phyloP scores from a whole-genome alignment of 495 filamentous ascomycete species.

The Rhizodiscina lignyota region DNA sequence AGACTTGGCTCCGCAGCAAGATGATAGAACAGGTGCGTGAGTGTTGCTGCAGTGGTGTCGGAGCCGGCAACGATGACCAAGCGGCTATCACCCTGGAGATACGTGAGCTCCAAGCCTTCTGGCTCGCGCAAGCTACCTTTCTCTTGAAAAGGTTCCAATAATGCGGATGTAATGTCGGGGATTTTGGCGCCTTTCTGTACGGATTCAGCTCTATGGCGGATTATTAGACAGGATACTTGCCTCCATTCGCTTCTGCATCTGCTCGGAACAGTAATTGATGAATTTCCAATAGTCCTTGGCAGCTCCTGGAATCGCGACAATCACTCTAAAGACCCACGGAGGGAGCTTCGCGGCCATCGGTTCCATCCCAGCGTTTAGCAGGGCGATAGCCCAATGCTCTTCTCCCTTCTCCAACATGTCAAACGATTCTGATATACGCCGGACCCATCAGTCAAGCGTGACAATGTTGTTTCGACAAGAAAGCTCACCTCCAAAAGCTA shows the following conservation, averaged over 20 bases:
- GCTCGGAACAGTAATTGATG: neutral
- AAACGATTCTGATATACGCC: too few species aligned
- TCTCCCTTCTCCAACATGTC: constrained; percentile 12
- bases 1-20: constrained; percentile 1
- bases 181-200: neutral
- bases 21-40: constrained; percentile 3
- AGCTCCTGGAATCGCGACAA: too few species aligned
- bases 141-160: neutral
- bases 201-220: neutral
- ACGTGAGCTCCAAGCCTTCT: neutral
- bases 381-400: constrained; percentile 7
- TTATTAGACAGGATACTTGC: neutral
- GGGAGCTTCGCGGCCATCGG: neutral
- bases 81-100: constrained; percentile 2
- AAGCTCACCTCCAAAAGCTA: constrained; percentile 32
- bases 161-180: constrained; percentile 1
- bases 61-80: constrained; percentile 4
- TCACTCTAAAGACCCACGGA: too few species aligned
- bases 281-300: too few species aligned
- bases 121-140: constrained; percentile 1
- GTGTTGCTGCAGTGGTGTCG: constrained; percentile 3
- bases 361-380: constrained; percentile 6
- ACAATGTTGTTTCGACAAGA: too few species aligned
- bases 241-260: neutral
- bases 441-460: too few species aligned